Base-by-base conservation (phyloP, 2,329 filamentous ascomycete genomes). In the Leptographium flavum region DNA sequence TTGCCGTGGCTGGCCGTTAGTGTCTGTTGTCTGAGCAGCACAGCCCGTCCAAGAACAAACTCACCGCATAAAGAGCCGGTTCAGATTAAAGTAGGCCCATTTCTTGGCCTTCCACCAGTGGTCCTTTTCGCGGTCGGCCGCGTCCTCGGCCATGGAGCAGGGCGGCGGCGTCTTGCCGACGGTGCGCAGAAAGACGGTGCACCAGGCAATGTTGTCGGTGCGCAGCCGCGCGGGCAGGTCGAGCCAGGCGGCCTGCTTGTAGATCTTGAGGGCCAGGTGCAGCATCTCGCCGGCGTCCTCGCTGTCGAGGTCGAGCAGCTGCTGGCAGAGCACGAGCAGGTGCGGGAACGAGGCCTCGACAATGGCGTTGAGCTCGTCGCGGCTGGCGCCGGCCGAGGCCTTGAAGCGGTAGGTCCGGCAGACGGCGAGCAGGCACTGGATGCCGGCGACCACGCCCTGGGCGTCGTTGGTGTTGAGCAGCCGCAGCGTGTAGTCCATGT, bases 41-140 rank as follows among this genome's bases (percentile, higher is more conserved):
- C n/a, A n/a, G n/a, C n/a, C n/a, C n/a, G n/a, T n/a, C n/a, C n/a
- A n/a, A n/a, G n/a, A n/a, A n/a, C n/a, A 15, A 8, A 31, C 72
- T 50, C 67, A 90, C 84, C 87, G 77, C 54, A 96, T 88, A 59
- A 92, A 98, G 17, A 98, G 76, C 50, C 92, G 78, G 67, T 98
- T 98, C 55, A 98, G 67, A 63, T 96, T 96, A 58, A 92, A 94
- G 64, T 95, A 98, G 14, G 90, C 84, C 92, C 92, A 96, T 66
- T 98, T 98, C 79, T 96, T 96, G 52, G 88, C 85, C 70, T 96
- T 98, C 90, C 90, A 98, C 90, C 92, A 98, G 63, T 95, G 87
- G 60, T 94, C 88, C 56, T 82, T 76, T 64, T 96, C 92, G 47
- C 92, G 79, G 58, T 96, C 90, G 47, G 86, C 79, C 43, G 82